phyloP scores from a whole-genome alignment of 108 stramenopile genomes.

The Cyclotella kingstonii region DNA sequence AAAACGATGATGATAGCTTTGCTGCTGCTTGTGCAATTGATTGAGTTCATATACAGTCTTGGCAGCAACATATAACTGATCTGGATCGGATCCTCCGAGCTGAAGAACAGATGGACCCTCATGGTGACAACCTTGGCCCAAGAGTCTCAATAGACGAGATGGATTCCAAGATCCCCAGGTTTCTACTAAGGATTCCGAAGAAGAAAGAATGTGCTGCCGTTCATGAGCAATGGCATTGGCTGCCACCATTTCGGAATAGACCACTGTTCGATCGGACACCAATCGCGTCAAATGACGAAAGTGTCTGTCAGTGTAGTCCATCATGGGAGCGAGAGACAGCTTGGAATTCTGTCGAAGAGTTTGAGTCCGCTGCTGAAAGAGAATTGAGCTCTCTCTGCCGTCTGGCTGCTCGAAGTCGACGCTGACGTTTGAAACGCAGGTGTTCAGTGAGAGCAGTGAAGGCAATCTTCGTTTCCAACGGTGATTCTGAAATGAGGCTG shows the following conservation, averaged over 20 bases:
- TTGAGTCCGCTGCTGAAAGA: neutral
- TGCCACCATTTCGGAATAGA: conserved; percentile 99
- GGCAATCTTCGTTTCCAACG: too few species aligned
- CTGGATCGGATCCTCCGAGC: conserved; percentile 93
- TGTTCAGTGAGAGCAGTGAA: too few species aligned
- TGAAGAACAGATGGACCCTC: conserved; percentile 92
- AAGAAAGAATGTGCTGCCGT: conserved; percentile 14
- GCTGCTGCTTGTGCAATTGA: conserved; percentile 36
- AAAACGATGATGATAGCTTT: neutral
- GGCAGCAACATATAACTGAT: conserved; percentile 70
- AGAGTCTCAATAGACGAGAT: conserved; percentile 27
- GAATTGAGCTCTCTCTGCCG: too few species aligned
- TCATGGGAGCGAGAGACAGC: conserved; percentile 96
- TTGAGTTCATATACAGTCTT: conserved; percentile 68
- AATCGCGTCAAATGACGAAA: conserved; percentile 90
- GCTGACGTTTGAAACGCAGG: too few species aligned
- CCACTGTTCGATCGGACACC: conserved; percentile 70
- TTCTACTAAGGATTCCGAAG: conserved; percentile 2
- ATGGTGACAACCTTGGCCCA: conserved; percentile 45
- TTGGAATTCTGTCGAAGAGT: conserved; percentile 35
- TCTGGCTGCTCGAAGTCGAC: neutral
- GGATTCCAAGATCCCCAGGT: too few species aligned
- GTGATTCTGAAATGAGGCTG: too few species aligned
- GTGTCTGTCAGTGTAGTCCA: conserved; percentile 98
- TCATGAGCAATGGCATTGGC: conserved; percentile 84